Base-by-base conservation (phyloP, 768 basidiomycete species). In the Termitomyces sp. region DNA sequence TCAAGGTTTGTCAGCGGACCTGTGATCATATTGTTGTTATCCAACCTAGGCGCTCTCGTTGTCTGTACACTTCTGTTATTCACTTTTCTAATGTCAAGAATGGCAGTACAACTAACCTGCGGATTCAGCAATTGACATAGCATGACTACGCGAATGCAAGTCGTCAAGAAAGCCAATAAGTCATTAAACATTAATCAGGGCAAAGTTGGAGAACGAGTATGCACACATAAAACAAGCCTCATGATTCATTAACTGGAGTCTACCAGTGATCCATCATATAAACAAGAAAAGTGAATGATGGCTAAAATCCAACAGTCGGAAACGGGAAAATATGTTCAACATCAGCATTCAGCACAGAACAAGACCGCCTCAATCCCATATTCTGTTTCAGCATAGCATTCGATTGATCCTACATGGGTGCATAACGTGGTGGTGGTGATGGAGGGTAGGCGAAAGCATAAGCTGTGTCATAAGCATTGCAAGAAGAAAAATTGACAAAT, bases 401-500 rank as follows among this genome's bases (percentile, higher is more conserved):
- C 47, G 31, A 55, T 61, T 42, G 40, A 37, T 59, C 62, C 56
- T 70, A 71, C 70, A 70, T 71, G 68, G 63, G 66, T 67, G 70
- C 71, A 71, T 71, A 64, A 64, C 55, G 61, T n/a, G 63, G 66
- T 60, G 55, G 49, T 59, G 25, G 31, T 42, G 17, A 40, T 11
- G 32, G 17, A 32, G 37, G 20, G 55, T 60, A 60, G 61, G 64
- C 66, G 66, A 67, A 63, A 64, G 67, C 63, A 66, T 62, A 64
- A 36, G 55, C 50, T 52, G 60, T 56, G 40, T 58, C 48, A 60
- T 58, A 34, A 51, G 63, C 53, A 53, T 62, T 53, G 57, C 54
- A 55, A 63, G 57, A 60, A 57, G 38, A 62, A 56, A 50, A 66
- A 62, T 51, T 46, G 37, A 53, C 54, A 60, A 36, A 60, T 14